phyloP scores from a whole-genome alignment of 257 asterid species.

The Catharanthus roseus region DNA sequence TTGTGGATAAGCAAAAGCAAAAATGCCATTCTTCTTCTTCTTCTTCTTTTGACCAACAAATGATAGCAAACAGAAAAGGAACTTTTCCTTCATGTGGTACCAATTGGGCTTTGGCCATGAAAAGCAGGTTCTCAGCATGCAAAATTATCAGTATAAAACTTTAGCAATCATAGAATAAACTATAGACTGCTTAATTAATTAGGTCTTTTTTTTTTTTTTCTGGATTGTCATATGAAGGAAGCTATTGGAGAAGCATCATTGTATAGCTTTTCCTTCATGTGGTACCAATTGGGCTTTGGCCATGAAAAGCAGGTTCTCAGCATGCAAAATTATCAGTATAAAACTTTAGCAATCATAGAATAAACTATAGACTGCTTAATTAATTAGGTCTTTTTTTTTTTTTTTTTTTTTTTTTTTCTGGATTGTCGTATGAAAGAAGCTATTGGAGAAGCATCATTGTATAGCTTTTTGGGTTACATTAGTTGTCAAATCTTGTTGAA shows the following conservation, averaged over 20 bases:
- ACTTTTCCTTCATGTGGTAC: background rate
- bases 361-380: background rate
- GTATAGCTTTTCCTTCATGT: slow-evolving; percentile 6
- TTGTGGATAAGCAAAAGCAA: background rate
- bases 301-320: slow-evolving; percentile 11
- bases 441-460: slow-evolving; percentile 5
- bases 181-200: background rate
- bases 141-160: too few relatives aligned
- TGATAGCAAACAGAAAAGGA: background rate
- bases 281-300: background rate
- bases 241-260: slow-evolving; percentile 4
- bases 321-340: too few relatives aligned
- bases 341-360: background rate
- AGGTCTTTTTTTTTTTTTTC: too few relatives aligned
- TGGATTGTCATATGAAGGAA: slow-evolving; percentile 2
- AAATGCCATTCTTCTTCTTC: background rate
- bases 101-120: background rate
- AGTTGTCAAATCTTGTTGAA: slow-evolving; percentile 13
- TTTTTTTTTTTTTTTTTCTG: slow-evolving; percentile 8
- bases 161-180: background rate
- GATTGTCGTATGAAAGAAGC: slow-evolving; percentile 1
- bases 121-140: slow-evolving; percentile 14
- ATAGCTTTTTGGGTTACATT: slow-evolving; percentile 5
- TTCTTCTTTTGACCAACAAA: background rate
- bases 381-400: too few relatives aligned